phyloP scores from a whole-genome alignment of 2,329 filamentous ascomycete genomes.

The Trichocomaceae sp. region DNA sequence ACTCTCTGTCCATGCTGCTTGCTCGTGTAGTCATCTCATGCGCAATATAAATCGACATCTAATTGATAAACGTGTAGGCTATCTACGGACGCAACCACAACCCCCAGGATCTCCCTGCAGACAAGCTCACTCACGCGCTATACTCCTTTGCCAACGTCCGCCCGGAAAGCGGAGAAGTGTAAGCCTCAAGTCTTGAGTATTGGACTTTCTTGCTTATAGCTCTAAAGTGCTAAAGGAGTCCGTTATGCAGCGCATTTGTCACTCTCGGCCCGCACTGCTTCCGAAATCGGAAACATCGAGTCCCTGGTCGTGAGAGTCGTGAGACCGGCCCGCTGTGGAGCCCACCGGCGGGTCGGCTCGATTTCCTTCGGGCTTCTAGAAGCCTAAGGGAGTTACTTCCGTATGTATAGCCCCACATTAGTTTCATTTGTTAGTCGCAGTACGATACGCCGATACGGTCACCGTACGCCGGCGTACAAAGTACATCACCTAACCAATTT shows the following conservation, averaged over 20 bases:
- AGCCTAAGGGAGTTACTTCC: neutral
- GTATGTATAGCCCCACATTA: neutral
- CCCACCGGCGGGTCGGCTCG: neutral
- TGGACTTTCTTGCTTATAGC: too few species aligned
- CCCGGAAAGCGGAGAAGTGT: constrained; percentile 72
- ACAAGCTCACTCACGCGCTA: constrained; percentile 77
- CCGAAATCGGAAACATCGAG: too few species aligned
- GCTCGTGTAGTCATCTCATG: neutral
- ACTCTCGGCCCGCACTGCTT: neutral
- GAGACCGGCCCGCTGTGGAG: neutral
- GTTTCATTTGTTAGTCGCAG: neutral
- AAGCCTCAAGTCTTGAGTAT: constrained; percentile 19
- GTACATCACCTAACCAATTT: too few species aligned
- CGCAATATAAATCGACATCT: neutral
- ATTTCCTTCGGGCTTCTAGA: neutral
- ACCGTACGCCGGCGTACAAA: too few species aligned
- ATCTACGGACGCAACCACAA: constrained; percentile 79
- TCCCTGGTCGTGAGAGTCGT: neutral
- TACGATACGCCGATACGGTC: neutral
- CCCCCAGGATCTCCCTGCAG: constrained; percentile 70
- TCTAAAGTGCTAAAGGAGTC: too few species aligned
- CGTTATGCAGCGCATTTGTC: too few species aligned
- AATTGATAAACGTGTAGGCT: constrained; percentile 42
- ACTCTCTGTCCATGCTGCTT: too few species aligned
- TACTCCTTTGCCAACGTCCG: constrained; percentile 85